Base-by-base conservation (phyloP, 768 basidiomycete genomes). In the Tylopilus felleus region DNA sequence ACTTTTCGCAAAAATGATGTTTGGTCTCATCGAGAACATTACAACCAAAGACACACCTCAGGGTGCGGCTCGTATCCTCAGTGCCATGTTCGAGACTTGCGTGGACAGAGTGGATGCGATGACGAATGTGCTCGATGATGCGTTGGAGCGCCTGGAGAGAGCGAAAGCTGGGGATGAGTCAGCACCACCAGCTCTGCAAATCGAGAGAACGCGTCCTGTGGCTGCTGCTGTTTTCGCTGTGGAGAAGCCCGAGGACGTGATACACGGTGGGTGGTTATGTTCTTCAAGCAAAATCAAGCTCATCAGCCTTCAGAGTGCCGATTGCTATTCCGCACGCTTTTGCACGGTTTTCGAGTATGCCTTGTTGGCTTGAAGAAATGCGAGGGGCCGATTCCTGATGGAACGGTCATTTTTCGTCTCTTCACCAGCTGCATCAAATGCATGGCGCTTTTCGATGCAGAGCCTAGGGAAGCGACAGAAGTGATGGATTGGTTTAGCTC, bases 1-100 rank as follows among this genome's bases (percentile, higher is more conserved):
- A 13, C 79, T 98, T 67, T 92, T 90, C 59, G 88, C 89, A 49
- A 98, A 98, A 71, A 85, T 97, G 74, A 85, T 98, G 68, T 89
- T 93, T 64, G 90, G 89, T 57, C 79, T 97, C 45, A 81, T 90
- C 40, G 97, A 98, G 51, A 80, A 84, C 43, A 85, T 98, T 40
- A 73, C 88, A 22, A 72, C 79, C 28, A 94, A 96, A 69, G 88
- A 87, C 45, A 83, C 85, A 1, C 74, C 81, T 22, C 77, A 81
- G 51, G 85, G 83, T 44, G 86, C 91, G 10, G 79, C 82, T 4
- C 77, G 78, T 50, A 75, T 93, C n/a, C 75, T 98, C 8, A 73
- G 75, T 23, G 79, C 83, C 35, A 84, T 98, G 70, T 81, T 97
- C 48, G 86, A 93, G 66, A 86, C 86, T 8, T 88, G 85, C 52